Base-by-base conservation (phyloP, 176 grass and related monocot genomes). In the Paspalum notatum region DNA sequence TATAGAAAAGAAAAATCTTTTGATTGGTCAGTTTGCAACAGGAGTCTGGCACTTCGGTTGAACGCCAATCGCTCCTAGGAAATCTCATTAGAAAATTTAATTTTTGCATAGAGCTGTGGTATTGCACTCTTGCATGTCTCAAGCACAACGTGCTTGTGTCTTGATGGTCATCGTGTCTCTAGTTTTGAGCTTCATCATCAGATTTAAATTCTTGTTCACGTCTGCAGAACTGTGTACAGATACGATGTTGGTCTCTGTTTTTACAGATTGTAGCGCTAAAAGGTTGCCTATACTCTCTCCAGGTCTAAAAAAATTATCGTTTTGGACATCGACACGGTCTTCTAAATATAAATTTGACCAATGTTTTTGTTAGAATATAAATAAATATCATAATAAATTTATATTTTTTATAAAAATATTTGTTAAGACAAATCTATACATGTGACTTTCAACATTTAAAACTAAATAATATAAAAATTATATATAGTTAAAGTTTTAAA, bases 201-300 rank as follows among this genome's bases (percentile, higher is more conserved):
- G 13, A 26, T 49, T 70, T 70, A 22, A 50, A 7, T 14, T 50
- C 45, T 50, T 71, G 13, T 17, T 26, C 21, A 32, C 58, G 39
- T 32, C 32, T 32, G 12, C 20, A 50, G 9, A 44, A 15, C 67
- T 59, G 16, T 74, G 20, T 74, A 74, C 74, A 39, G 12, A 68
- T 68, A 24, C 45, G 17, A 44, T 77, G 80, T 76, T 25, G 69
- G 8, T 53, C 8, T 74, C 20, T 42, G 20, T 4, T 64, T 15
- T 80, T 74, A 22, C 82, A 81, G 64, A 55, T 76, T 71, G 24
- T 51, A n/a, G n/a, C n/a, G n/a, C n/a, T n/a, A n/a, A n/a, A n/a
- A n/a, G n/a, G n/a, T n/a, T n/a, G n/a, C n/a, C n/a, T n/a, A n/a
- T n/a, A n/a, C n/a, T n/a, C n/a, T n/a, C n/a, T n/a, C n/a, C n/a